Conservation (phyloP, 2,329 filamentous ascomycete genomes). For the Clarireedia sp. region DNA sequence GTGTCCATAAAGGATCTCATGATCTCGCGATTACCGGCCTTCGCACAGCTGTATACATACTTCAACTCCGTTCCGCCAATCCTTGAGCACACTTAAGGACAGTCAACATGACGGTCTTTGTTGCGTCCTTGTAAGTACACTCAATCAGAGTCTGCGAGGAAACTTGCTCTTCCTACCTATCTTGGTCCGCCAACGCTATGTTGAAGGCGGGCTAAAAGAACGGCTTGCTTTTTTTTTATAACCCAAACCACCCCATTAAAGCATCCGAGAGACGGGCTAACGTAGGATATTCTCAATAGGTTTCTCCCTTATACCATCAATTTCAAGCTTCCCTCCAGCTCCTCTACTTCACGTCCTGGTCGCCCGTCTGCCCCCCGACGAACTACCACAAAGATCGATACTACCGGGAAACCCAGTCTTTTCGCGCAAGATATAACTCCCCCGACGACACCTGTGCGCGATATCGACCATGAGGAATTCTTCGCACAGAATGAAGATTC, state of each 20-base stretch:
- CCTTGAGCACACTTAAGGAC: constrained; percentile 6
- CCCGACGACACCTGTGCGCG: constrained; percentile 29
- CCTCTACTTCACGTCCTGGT: constrained; percentile 18
- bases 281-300: constrained; percentile 37
- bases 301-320: constrained; percentile 90
- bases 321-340: constrained; percentile 59
- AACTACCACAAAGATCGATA: constrained; percentile 46
- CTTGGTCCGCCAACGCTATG: no score
- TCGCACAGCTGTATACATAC: background rate
- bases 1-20: background rate
- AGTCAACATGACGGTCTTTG: constrained; percentile 48
- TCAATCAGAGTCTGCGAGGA: background rate
- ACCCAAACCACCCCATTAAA: background rate
- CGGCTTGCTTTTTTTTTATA: background rate
- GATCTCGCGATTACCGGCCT: constrained; percentile 4
- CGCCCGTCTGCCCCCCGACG: constrained; percentile 21
- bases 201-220: no score
- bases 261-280: background rate
- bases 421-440: constrained; percentile 28
- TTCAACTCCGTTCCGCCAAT: constrained; percentile 2
- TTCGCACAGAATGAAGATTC: constrained; percentile 51
- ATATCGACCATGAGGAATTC: constrained; percentile 36
- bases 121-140: constrained; percentile 46
- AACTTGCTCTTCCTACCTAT: no score
- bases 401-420: constrained; percentile 40